Percentiles rank a stretch among this genome's conserved stretches.
Conservation (phyloP, 2,329 filamentous ascomycete genomes). For the Macrophomina phaseolina region DNA sequence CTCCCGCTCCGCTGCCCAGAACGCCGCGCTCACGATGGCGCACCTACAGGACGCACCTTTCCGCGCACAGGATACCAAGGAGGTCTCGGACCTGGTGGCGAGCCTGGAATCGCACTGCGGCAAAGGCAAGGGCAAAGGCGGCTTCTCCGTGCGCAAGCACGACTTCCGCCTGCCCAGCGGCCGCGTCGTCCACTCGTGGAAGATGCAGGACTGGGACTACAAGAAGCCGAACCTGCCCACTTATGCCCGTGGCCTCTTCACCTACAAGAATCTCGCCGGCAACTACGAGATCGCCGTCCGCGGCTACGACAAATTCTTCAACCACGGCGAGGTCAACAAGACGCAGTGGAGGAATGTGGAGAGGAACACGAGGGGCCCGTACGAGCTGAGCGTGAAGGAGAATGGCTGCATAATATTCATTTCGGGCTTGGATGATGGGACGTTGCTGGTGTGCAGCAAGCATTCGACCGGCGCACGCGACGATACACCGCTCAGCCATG, state of each 20-base stretch:
- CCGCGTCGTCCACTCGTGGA: slow-evolving; percentile 85
- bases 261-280: slow-evolving; percentile 69
- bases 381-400: slow-evolving; percentile 95
- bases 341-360: slow-evolving; percentile 86
- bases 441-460: slow-evolving; percentile 96
- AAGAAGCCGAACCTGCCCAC: slow-evolving; percentile 85
- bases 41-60: slow-evolving; percentile 63
- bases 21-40: slow-evolving; percentile 53
- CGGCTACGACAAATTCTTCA: slow-evolving; percentile 99
- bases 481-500: slow-evolving; percentile 78
- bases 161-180: slow-evolving; percentile 72
- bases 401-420: slow-evolving; percentile 99
- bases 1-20: not conserved
- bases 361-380: slow-evolving; percentile 78
- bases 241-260: slow-evolving; percentile 93
- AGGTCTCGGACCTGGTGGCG: slow-evolving; percentile 69
- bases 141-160: slow-evolving; percentile 79
- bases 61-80: slow-evolving; percentile 69
- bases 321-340: slow-evolving; percentile 78
- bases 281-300: slow-evolving; percentile 80
- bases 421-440: slow-evolving; percentile 85
- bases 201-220: slow-evolving; percentile 94
- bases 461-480: slow-evolving; percentile 87
- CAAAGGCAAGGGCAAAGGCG: slow-evolving; percentile 55
- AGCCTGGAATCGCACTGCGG: slow-evolving; percentile 65